Evolutionary conservation across 768 basidiomycete genomes (phyloP).

Genomic region (Lactarius indigo): DNA sequence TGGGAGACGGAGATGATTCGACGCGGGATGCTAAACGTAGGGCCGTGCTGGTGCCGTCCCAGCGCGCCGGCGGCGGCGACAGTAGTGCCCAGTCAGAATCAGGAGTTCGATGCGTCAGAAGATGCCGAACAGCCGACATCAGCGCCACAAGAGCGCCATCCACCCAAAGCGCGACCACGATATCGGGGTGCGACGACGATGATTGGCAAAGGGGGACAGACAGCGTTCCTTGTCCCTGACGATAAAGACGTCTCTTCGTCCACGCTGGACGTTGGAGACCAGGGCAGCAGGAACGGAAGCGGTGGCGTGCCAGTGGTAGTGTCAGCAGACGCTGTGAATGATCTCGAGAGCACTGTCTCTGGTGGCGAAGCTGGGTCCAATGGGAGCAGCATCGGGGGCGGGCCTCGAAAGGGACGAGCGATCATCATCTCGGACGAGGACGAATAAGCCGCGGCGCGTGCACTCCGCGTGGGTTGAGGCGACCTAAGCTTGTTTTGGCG

Average conservation of each 20-base stretch:
- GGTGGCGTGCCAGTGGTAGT: background rate
- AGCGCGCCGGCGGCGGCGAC: background rate
- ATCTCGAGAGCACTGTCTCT: background rate
- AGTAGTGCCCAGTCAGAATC: constrained; percentile 1
- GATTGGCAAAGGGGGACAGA: background rate
- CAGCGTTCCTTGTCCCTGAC: background rate
- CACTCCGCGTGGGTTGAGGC: constrained; percentile 17
- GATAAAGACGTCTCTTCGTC: background rate
- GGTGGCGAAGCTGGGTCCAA: background rate
- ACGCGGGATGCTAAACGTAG: constrained; percentile 37
- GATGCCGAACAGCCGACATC: constrained; percentile 10
- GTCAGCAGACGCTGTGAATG: too few relatives aligned
- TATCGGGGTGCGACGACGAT: constrained; percentile 1
- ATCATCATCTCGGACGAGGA: constrained; percentile 41
- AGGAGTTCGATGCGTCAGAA: constrained; percentile 7
- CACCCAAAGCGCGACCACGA: constrained; percentile 39
- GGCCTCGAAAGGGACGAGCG: constrained; percentile 31
- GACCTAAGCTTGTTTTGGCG: background rate
- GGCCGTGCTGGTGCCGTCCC: background rate
- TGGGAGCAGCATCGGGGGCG: constrained; percentile 16
- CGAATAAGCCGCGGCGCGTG: constrained; percentile 29
- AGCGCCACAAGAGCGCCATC: constrained; percentile 33
- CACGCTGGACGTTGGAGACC: background rate
- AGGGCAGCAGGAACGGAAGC: background rate
- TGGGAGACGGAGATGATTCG: background rate